Evolutionary conservation across 2,329 filamentous ascomycete species (phyloP), one percentile per base, ranked within the genome.

Genomic region (Ceratocystis ficicola): DNA sequence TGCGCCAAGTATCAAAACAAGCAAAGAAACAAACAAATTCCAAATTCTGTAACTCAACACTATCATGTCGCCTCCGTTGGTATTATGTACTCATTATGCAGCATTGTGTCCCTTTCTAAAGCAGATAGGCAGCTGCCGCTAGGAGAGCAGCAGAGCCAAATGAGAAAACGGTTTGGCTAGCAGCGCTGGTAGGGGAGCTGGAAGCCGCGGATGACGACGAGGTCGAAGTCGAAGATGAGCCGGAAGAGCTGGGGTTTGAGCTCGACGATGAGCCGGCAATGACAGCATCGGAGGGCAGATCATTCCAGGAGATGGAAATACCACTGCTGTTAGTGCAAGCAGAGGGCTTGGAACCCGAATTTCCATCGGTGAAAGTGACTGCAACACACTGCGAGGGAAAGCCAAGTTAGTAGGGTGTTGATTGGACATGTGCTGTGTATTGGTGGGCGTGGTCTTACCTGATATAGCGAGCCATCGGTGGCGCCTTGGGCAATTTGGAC

Each of bases 401-500:
- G 44, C 46, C 2, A 41, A 5, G 60, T 65, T 62, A 66, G 50
- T 30, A 59, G 30, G 48, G 17, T 2, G 10, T 32, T 44, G 17
- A 7, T 44, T 5, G n/a, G 44, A 52, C 17, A 20, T 61, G 2
- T 3, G 61, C 50, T 22, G 7, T 15, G 41, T 15, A n/a, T 28
- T 6, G 25, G 25, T 1, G 10, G 22, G 17, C 2, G 12, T 12
- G 36, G 22, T 22, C 75, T 64, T 73, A 84, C 83, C 76, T 83
- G 79, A 71, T 79, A 86, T 5, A 85, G 73, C 17, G 81, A 68
- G 2, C 84, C 84, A 68, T 86, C 84, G 0, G 77, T 74, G 0
- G 79, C 82, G 22, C 79, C 75, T 25, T 76, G 77, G 0, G 81
- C 78, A 36, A 86, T 73, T 55, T 79, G 74, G 3, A 86, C 71